Evolutionary conservation across 495 filamentous ascomycete species (phyloP).

Genomic region (Podospora conica): DNA sequence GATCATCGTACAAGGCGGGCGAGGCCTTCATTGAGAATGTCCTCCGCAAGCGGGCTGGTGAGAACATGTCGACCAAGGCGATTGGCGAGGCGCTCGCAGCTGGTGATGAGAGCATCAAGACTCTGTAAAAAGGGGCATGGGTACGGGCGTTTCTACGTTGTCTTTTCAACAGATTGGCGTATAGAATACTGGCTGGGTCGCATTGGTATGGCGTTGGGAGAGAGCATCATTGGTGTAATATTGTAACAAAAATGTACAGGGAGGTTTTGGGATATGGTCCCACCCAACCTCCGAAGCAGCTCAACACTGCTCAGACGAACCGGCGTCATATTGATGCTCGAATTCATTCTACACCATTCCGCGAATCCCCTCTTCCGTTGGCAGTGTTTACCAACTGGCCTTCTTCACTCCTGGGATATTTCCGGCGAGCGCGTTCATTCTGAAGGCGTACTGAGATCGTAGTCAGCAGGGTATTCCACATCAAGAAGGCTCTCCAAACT

Average conservation of each 20-base stretch:
- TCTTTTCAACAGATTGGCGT: constrained; percentile 8
- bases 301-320: background rate
- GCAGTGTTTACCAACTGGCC: constrained; percentile 74
- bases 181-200: constrained; percentile 3
- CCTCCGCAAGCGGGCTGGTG: constrained; percentile 70
- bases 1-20: constrained; percentile 94
- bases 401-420: constrained; percentile 90
- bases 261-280: background rate
- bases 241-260: constrained; percentile 26
- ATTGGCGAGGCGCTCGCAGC: constrained; percentile 21
- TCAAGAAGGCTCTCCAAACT: background rate
- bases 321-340: background rate
- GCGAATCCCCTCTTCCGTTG: background rate
- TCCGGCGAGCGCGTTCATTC: constrained; percentile 80
- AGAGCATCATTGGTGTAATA: constrained; percentile 13
- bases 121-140: constrained; percentile 9
- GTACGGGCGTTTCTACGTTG: constrained; percentile 9
- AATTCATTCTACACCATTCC: background rate
- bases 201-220: constrained; percentile 13
- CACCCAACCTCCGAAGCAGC: background rate
- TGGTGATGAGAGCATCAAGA: constrained; percentile 15
- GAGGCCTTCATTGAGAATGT: constrained; percentile 99
- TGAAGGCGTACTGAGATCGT: constrained; percentile 71
- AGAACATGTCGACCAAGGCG: constrained; percentile 25
- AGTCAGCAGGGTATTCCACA: background rate